Evolutionary conservation across 2,329 filamentous ascomycete species (phyloP).

Genomic region (Parascedosporium putredinis): DNA sequence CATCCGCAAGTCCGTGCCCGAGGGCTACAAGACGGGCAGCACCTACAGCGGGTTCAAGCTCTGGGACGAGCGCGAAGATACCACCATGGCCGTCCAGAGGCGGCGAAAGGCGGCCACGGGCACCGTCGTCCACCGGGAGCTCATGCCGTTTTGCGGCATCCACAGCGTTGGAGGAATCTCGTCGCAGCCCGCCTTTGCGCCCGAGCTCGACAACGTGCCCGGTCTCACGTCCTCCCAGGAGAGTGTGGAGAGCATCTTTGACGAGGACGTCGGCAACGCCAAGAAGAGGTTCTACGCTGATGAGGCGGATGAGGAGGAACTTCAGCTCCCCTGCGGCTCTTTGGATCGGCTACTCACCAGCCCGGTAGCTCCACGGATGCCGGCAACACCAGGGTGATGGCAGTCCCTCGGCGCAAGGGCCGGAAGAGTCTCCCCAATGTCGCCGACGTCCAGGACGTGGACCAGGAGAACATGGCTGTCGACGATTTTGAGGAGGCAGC

Average conservation of each 20-base stretch:
- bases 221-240: constrained; percentile 46
- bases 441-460: constrained; percentile 15
- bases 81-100: constrained; percentile 4
- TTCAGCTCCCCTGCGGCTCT: constrained; percentile 14
- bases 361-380: constrained; percentile 24
- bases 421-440: constrained; percentile 15
- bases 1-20: constrained; percentile 81
- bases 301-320: constrained; percentile 26
- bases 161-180: constrained; percentile 62
- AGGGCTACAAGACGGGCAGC: constrained; percentile 74
- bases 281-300: constrained; percentile 40
- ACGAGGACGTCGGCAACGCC: constrained; percentile 12
- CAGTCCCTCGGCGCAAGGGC: constrained; percentile 30
- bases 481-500: constrained; percentile 60
- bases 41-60: constrained; percentile 40
- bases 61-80: constrained; percentile 27
- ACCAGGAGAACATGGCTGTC: constrained; percentile 34
- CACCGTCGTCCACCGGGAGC: constrained; percentile 39
- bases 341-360: constrained; percentile 24
- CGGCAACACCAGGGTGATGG: constrained; percentile 34
- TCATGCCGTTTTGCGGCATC: constrained; percentile 73
- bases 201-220: constrained; percentile 25
- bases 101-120: constrained; percentile 15
- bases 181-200: constrained; percentile 37
- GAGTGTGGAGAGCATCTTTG: constrained; percentile 28